A percentile compares a stretch with the other conserved stretches of the same genome.
These are phyloP conservation scores for Colletotrichum zoysiae DNA, from an alignment of 2,329 filamentous ascomycete genomes.

Conservation along the genomic window DNA sequence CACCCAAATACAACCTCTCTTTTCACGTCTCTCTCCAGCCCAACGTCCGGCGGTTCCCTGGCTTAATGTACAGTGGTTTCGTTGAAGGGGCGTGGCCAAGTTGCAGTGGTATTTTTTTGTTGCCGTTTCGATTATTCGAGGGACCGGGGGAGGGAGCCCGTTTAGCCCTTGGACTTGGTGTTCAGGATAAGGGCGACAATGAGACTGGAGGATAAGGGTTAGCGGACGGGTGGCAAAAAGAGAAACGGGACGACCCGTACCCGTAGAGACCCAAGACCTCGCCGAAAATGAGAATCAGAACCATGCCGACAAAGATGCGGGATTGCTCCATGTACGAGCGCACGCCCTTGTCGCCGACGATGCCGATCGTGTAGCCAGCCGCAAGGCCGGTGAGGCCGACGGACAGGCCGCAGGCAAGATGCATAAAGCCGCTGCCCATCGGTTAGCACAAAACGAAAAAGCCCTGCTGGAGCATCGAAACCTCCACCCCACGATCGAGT, in stretches of 20 bases:
- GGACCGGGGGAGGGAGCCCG: background rate
- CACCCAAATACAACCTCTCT: constrained; percentile 34
- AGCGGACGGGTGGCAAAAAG: background rate
- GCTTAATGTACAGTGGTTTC: constrained; percentile 40
- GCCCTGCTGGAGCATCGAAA: background rate
- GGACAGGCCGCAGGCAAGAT: constrained; percentile 89
- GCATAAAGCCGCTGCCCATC: constrained; percentile 82
- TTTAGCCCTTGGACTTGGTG: constrained; percentile 79
- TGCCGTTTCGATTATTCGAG: constrained; percentile 18
- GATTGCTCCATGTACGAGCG: constrained; percentile 97
- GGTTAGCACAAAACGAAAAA: constrained; percentile 41
- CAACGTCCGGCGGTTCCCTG: constrained; percentile 29
- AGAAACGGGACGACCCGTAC: constrained; percentile 65
- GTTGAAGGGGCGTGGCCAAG: constrained; percentile 29
- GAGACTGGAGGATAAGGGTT: constrained; percentile 66
- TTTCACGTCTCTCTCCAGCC: constrained; percentile 36
- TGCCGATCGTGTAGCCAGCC: constrained; percentile 95
- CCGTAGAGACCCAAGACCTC: constrained; percentile 98
- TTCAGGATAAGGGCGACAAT: constrained; percentile 95
- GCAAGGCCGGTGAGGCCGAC: constrained; percentile 94
- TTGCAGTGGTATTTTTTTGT: constrained; percentile 15
- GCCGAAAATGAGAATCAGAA: constrained; percentile 97
- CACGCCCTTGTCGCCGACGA: constrained; percentile 94
- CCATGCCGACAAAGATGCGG: constrained; percentile 97
- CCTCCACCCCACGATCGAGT: too few relatives aligned